Evolutionary conservation across 2,329 filamentous ascomycete genomes (phyloP), one percentile per base, ranked within the genome.

Genomic region (Verruconis gallopava): DNA sequence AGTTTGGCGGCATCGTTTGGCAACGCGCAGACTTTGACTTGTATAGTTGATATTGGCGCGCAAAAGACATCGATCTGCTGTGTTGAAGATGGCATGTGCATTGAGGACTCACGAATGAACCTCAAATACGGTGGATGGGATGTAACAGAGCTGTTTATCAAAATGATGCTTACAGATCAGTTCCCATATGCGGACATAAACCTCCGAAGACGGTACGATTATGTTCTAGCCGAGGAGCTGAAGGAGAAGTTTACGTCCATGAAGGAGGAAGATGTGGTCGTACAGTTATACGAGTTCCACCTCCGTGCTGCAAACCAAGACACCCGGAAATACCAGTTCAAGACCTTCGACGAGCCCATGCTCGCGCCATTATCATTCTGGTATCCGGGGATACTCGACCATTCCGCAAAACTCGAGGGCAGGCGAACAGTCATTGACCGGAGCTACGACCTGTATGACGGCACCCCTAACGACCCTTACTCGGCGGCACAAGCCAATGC

Each of bases 1-100:
- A 93, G 86, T 54, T 75, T 96, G 55, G 88, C 89, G 1, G 89
- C 88, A 3, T 91, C 86, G 0, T 98, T 94, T 57, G 91, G 91
- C 11, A 91, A 89, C 3, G 91, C 91, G 5, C 95, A 93, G 55
- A 93, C 88, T 1, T 85, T 84, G 47, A 83, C 85, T 15, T 98
- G 91, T 52, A 86, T 98, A 43, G 86, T 98, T 9, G 91, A 98
- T 57, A 81, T 98, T 44, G 91, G 91, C 11, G 89, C 91, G 1
- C 86, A 96, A 57, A 98, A 98, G 70, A 96, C 91, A 1, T 93
- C 91, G 0, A 82, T 98, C 21, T 89, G 88, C 47, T 98, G 91
- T 51, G 88, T 98, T 9, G 91, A 98, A 53, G 91, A 98, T 59
- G 91, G 91, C 2, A 81, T 98, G 62, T 86, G 85, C 55, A 74